Evolutionary conservation across 495 filamentous ascomycete genomes (phyloP).

Genomic region (Aspergillus nidulans): DNA sequence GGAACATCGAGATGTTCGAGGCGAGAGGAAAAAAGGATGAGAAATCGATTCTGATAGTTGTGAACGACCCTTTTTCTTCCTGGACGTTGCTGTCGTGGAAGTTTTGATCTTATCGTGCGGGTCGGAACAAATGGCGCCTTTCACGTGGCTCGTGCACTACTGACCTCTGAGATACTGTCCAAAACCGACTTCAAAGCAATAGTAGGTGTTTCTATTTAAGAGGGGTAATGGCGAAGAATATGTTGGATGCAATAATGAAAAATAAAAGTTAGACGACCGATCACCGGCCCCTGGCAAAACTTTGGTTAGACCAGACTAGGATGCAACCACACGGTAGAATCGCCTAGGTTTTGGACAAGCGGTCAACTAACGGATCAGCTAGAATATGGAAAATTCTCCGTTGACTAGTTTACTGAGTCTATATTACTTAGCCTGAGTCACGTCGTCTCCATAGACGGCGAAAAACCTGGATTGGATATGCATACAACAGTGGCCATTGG

Average conservation of each 20-base stretch:
- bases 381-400: neutral
- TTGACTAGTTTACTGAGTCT: neutral
- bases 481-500: too few relatives aligned
- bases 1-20: neutral
- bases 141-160: slow-evolving; percentile 8
- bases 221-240: neutral
- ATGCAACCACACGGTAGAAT: neutral
- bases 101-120: slow-evolving; percentile 14
- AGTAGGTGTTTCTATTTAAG: neutral
- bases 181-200: neutral
- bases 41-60: neutral
- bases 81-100: neutral
- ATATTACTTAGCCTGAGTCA: too few relatives aligned
- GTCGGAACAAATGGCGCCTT: slow-evolving; percentile 4
- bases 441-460: too few relatives aligned
- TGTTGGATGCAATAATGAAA: too few relatives aligned
- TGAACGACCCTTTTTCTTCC: neutral
- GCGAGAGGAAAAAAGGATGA: neutral
- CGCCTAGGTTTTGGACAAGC: neutral
- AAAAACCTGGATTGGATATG: too few relatives aligned
- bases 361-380: slow-evolving; percentile 3
- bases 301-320: neutral
- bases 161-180: neutral
- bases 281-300: neutral
- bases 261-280: too few relatives aligned